Evolutionary conservation across 495 filamentous ascomycete genomes (phyloP).

Genomic region (Cetradonia linearis): DNA sequence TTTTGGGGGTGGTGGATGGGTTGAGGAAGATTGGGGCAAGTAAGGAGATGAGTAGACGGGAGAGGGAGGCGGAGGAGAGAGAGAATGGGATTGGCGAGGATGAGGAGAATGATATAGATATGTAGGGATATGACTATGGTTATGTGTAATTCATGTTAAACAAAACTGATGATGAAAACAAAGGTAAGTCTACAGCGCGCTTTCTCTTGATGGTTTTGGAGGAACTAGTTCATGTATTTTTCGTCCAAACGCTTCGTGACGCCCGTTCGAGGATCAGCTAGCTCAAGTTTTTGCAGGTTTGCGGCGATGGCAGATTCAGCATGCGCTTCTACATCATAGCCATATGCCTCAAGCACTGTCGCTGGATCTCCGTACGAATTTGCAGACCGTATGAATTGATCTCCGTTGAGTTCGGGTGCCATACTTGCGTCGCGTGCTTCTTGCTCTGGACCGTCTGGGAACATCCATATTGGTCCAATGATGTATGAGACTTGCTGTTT

Average conservation of each 20-base stretch:
- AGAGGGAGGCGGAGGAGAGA: slow-evolving; percentile 44
- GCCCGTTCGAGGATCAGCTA: slow-evolving; percentile 19
- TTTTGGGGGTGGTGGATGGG: slow-evolving; percentile 76
- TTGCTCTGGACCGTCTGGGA: slow-evolving; percentile 37
- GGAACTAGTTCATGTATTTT: slow-evolving; percentile 29
- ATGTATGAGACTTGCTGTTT: slow-evolving; percentile 34
- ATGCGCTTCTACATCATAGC: slow-evolving; percentile 28
- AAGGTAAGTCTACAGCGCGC: neutral
- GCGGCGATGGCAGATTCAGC: slow-evolving; percentile 23
- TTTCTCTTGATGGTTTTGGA: slow-evolving; percentile 14
- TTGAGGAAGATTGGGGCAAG: slow-evolving; percentile 57
- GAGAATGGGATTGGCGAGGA: slow-evolving; percentile 26
- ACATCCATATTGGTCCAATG: slow-evolving; percentile 38
- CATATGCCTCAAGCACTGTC: slow-evolving; percentile 25
- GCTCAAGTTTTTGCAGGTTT: slow-evolving; percentile 15
- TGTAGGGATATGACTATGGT: neutral
- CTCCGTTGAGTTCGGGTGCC: slow-evolving; percentile 30
- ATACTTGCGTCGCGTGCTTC: slow-evolving; percentile 36
- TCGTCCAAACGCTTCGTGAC: slow-evolving; percentile 22
- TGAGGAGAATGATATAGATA: slow-evolving; percentile 35
- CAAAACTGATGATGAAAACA: neutral
- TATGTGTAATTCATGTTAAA: neutral
- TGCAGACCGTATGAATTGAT: slow-evolving; percentile 23
- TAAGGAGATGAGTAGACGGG: slow-evolving; percentile 44
- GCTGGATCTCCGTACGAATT: slow-evolving; percentile 27